Evolutionary conservation across 1,139 yeast genomes (phyloP).

Genomic region (Scheffersomyces cryptocercus): DNA sequence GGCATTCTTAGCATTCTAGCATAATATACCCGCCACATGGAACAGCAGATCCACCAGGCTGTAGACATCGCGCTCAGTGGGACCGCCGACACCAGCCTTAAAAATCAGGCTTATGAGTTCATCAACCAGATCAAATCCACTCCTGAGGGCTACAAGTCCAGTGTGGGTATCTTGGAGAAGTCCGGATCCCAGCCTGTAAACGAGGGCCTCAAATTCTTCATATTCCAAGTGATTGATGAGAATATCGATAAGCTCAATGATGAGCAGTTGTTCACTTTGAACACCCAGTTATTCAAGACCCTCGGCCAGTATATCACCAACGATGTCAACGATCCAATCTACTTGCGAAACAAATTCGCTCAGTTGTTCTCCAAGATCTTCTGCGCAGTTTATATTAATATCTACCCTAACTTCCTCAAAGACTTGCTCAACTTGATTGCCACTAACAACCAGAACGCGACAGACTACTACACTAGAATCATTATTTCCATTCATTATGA

Average conservation of each 20-base stretch:
- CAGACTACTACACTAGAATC: conserved; percentile 78
- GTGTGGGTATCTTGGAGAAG: conserved; percentile 58
- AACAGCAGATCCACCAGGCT: conserved; percentile 89
- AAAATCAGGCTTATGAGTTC: conserved; percentile 82
- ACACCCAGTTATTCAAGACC: conserved; percentile 40
- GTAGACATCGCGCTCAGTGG: conserved; percentile 86
- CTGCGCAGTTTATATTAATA: conserved; percentile 59
- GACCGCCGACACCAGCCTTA: conserved; percentile 65
- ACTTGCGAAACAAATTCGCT: conserved; percentile 76
- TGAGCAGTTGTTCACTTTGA: conserved; percentile 49
- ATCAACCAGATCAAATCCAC: conserved; percentile 75
- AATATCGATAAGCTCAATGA: conserved; percentile 51
- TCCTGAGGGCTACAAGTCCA: conserved; percentile 76
- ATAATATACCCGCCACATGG: conserved; percentile 45
- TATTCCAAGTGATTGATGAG: conserved; percentile 78
- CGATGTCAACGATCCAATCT: conserved; percentile 53
- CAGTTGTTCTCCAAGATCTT: conserved; percentile 73
- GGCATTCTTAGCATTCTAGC: too few relatives aligned
- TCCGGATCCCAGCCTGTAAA: conserved; percentile 28
- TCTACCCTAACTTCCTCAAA: conserved; percentile 68
- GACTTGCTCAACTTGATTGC: conserved; percentile 53
- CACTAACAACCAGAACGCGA: conserved; percentile 47
- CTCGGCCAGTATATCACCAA: conserved; percentile 30
- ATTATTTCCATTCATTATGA: conserved; percentile 80
- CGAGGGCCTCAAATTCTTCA: conserved; percentile 69